Evolutionary conservation across 1,139 yeast genomes (phyloP), one percentile per base, ranked within the genome.

Genomic region (Waltiozyma sp.): DNA sequence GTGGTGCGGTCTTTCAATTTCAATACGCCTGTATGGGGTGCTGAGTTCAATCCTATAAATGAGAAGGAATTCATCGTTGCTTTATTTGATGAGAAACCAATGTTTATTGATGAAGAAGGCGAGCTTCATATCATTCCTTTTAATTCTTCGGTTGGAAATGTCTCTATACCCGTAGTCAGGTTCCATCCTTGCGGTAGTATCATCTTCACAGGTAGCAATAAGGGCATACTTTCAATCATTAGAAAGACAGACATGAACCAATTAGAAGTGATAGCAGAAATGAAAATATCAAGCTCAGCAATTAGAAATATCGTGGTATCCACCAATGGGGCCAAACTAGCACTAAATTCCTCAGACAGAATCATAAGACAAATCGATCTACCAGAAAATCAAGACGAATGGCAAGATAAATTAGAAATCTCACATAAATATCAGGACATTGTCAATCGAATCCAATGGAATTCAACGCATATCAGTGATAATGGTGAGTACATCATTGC

Each of bases 391-490:
- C 49, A 45, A 31, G 39, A 46, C 10, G 28, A 46, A 2, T 52
- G 81, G 74, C 6, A 5, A 4, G 31, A 14, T 4, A 78, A 71
- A 36, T 67, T 86, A 40, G 87, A 80, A 44, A 66, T 81, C 4
- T 89, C 81, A 51, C 93, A 85, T 60, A 80, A 77, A 57, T 89
- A 87, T 58, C 96, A 88, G 59, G 96, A 89, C 60, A 88, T 86
- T 43, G 95, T 89, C 38, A 89, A 88, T 61, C 66, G 84, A 48
- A 66, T 87, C 40, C 95, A 87, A 58, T 89, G 96, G 96, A 88
- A 88, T 59, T 70, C 88, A 1, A 80, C 86, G 1, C 68, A 80
- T 13, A 81, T 86, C 62, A 80, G 80, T 52, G 78, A 82, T 49
- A 79, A 81, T 48, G 63, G 69, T n/a, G 97, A 89, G 49, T 89